These are phyloP conservation scores for Nicotiana knightiana DNA, from an alignment of 257 asterid genomes.

Conservation along the genomic window DNA sequence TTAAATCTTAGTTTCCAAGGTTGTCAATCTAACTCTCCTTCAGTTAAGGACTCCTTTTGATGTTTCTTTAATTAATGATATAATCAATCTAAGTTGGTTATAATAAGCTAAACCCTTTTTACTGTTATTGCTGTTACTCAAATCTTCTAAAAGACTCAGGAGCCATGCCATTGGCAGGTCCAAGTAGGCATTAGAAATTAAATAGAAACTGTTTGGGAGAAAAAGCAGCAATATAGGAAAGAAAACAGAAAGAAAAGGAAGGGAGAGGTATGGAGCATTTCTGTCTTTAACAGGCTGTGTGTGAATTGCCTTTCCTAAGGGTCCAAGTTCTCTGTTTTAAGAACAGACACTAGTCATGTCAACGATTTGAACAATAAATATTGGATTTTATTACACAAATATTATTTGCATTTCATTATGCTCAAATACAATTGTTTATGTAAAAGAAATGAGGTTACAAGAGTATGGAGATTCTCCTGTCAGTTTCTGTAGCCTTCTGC, in stretches of 20 bases:
- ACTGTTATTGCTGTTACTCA: constrained; percentile 7
- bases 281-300: constrained; percentile 38
- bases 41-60: not conserved
- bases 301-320: constrained; percentile 15
- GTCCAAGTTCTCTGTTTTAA: constrained; percentile 35
- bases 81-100: not conserved
- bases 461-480: constrained; percentile 27
- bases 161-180: constrained; percentile 29
- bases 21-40: not conserved
- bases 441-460: constrained; percentile 18
- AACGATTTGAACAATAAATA: constrained; percentile 22
- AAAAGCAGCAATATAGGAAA: constrained; percentile 14
- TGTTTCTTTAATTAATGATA: not conserved
- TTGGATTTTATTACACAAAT: constrained; percentile 12
- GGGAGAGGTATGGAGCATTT: constrained; percentile 31
- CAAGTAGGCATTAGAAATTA: constrained; percentile 14
- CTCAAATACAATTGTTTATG: not conserved
- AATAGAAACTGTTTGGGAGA: constrained; percentile 21
- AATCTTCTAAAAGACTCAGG: constrained; percentile 10
- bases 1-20: not conserved
- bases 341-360: constrained; percentile 28
- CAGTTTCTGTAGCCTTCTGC: constrained; percentile 27
- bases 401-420: not conserved
- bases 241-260: constrained; percentile 14
- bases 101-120: not conserved